phyloP scores from a whole-genome alignment of 495 filamentous ascomycete genomes.

The Podospora australis region DNA sequence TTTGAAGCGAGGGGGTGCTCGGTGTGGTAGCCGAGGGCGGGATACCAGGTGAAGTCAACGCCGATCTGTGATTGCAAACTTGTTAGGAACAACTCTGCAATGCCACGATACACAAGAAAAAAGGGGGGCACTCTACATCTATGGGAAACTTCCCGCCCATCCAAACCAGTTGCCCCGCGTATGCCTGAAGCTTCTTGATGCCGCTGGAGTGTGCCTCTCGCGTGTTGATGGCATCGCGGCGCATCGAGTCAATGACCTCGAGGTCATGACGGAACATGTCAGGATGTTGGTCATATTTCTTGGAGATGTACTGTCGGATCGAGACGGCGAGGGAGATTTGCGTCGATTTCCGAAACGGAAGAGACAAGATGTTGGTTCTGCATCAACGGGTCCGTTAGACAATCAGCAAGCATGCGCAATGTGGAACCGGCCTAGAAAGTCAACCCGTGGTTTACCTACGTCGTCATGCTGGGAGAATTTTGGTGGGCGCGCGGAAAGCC shows the following conservation, averaged over 20 bases:
- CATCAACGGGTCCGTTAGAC: neutral
- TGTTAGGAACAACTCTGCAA: too few species aligned
- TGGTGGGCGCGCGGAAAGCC: too few species aligned
- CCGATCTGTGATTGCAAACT: constrained; percentile 58
- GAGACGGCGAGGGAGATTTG: constrained; percentile 68
- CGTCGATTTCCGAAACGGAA: constrained; percentile 85
- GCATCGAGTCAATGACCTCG: constrained; percentile 73
- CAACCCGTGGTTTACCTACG: neutral
- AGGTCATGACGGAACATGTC: constrained; percentile 94
- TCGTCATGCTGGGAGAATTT: neutral
- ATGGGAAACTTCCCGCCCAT: constrained; percentile 93
- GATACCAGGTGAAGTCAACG: constrained; percentile 92
- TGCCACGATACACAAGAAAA: constrained; percentile 1
- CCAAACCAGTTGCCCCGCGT: constrained; percentile 92
- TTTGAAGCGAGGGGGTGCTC: constrained; percentile 76
- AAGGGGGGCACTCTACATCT: constrained; percentile 52
- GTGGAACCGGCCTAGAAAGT: neutral
- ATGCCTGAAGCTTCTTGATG: constrained; percentile 75
- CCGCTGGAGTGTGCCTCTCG: constrained; percentile 88
- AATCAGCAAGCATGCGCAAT: neutral
- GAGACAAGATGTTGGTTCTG: constrained; percentile 42
- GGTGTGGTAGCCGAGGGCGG: constrained; percentile 84
- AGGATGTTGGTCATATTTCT: constrained; percentile 98
- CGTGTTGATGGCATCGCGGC: constrained; percentile 76
- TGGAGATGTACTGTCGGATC: constrained; percentile 93